phyloP scores from a whole-genome alignment of 2,329 filamentous ascomycete genomes.

The Fusarium xyrophilum region DNA sequence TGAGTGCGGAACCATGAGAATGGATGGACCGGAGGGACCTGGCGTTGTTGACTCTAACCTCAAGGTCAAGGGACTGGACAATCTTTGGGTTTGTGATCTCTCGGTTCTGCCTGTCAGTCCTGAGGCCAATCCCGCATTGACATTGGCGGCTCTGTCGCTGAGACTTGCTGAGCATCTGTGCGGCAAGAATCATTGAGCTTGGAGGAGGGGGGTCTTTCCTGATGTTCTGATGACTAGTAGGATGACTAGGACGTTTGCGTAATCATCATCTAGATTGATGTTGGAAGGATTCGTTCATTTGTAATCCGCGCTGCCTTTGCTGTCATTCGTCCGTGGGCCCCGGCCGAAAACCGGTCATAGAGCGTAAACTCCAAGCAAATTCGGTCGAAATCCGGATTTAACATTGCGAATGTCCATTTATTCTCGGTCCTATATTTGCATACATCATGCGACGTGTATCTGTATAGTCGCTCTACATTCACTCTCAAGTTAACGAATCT shows the following conservation, averaged over 20 bases:
- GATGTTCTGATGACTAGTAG: too few relatives aligned
- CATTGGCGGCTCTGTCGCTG: slow-evolving; percentile 20
- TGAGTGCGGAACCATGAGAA: slow-evolving; percentile 30
- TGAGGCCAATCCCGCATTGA: slow-evolving; percentile 24
- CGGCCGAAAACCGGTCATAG: not conserved
- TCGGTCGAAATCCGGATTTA: slow-evolving; percentile 17
- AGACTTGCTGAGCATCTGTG: slow-evolving; percentile 19
- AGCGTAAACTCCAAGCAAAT: not conserved
- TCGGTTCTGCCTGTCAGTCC: slow-evolving; percentile 25
- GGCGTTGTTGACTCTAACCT: slow-evolving; percentile 16
- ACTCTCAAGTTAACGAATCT: too few relatives aligned
- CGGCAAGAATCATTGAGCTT: not conserved
- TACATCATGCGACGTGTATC: fast-evolving
- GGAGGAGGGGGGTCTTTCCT: too few relatives aligned
- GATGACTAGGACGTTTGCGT: fast-evolving
- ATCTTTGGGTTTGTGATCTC: slow-evolving; percentile 29
- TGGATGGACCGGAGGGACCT: slow-evolving; percentile 1
- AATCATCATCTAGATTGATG: not conserved
- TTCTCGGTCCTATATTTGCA: not conserved
- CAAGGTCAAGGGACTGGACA: slow-evolving; percentile 17
- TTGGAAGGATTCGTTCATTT: not conserved
- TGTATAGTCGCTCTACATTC: fast-evolving
- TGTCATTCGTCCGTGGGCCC: not conserved
- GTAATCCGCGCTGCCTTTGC: not conserved
- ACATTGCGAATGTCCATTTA: not conserved